These are phyloP conservation scores for Podila epigama DNA, from an alignment of 192 early-diverging fungal species.

Conservation along the genomic window DNA sequence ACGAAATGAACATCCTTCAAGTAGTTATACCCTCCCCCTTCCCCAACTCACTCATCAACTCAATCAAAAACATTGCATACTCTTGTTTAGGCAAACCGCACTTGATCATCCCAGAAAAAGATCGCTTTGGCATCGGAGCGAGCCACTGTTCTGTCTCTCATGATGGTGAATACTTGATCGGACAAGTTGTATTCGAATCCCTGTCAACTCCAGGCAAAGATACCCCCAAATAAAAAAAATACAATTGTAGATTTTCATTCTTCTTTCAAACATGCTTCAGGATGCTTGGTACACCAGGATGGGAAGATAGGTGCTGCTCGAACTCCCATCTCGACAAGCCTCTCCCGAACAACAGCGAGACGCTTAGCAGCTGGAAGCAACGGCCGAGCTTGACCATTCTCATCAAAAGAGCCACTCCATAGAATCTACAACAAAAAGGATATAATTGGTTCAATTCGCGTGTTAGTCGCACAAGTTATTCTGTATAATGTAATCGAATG, in stretches of 20 bases:
- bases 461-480: not conserved
- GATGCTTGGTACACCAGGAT: slow-evolving; percentile 66
- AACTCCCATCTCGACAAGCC: slow-evolving; percentile 72
- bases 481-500: not conserved
- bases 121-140: slow-evolving; percentile 35
- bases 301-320: slow-evolving; percentile 75
- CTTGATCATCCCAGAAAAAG: slow-evolving; percentile 45
- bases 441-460: not conserved
- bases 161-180: slow-evolving; percentile 79
- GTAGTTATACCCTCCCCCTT: too few species aligned
- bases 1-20: too few species aligned
- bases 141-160: slow-evolving; percentile 75
- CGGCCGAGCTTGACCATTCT: slow-evolving; percentile 57
- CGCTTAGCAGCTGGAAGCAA: slow-evolving; percentile 69
- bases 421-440: slow-evolving; percentile 36
- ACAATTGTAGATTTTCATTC: not conserved
- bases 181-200: slow-evolving; percentile 70
- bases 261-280: slow-evolving; percentile 23
- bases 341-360: slow-evolving; percentile 73
- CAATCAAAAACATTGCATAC: too few species aligned
- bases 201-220: not conserved
- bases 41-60: too few species aligned
- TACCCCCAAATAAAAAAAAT: not conserved
- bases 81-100: slow-evolving; percentile 62
- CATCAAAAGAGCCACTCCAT: slow-evolving; percentile 66